These are phyloP conservation scores for Cyberlindnera veronae DNA, from an alignment of 805 yeast species.

Conservation along the genomic window DNA sequence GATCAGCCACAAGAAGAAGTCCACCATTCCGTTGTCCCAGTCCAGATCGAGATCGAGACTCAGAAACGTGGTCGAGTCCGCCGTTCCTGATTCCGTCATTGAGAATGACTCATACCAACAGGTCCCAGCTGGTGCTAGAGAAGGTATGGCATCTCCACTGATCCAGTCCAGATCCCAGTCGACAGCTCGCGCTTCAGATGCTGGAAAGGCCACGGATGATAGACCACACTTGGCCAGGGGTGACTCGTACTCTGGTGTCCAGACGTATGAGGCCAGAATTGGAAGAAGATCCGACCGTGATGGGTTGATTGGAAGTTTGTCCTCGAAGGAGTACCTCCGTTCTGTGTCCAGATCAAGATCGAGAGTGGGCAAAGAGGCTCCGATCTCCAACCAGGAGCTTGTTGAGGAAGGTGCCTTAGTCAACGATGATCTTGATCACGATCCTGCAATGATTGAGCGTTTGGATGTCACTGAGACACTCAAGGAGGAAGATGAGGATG, in stretches of 20 bases:
- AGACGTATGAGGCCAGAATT: constrained; percentile 32
- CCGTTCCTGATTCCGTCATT: constrained; percentile 33
- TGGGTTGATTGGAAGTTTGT: constrained; percentile 27
- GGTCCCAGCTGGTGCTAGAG: constrained; percentile 45
- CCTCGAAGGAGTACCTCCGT: constrained; percentile 48
- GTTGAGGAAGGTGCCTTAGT: constrained; percentile 54
- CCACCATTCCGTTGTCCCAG: constrained; percentile 3
- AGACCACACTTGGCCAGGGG: constrained; percentile 73
- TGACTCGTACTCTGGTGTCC: constrained; percentile 65
- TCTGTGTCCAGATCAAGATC: constrained; percentile 65
- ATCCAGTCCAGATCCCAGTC: constrained; percentile 30
- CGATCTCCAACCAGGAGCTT: constrained; percentile 39
- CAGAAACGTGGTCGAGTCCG: constrained; percentile 12
- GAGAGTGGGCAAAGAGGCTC: constrained; percentile 37
- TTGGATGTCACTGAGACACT: constrained; percentile 13
- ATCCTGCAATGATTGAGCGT: constrained; percentile 16
- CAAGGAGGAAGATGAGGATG: constrained; percentile 17
- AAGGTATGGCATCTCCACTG: constrained; percentile 36
- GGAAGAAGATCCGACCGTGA: constrained; percentile 27
- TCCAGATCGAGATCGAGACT: constrained; percentile 20
- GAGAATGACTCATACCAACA: constrained; percentile 36
- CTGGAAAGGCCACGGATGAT: constrained; percentile 1
- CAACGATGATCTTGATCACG: constrained; percentile 39
- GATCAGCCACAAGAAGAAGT: constrained; percentile 10
- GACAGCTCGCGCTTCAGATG: constrained; percentile 6